A percentile compares a stretch with the other conserved stretches of the same genome.
These are phyloP conservation scores for Hygrophorus pudorinus DNA, from an alignment of 768 basidiomycete genomes.

Conservation along the genomic window DNA sequence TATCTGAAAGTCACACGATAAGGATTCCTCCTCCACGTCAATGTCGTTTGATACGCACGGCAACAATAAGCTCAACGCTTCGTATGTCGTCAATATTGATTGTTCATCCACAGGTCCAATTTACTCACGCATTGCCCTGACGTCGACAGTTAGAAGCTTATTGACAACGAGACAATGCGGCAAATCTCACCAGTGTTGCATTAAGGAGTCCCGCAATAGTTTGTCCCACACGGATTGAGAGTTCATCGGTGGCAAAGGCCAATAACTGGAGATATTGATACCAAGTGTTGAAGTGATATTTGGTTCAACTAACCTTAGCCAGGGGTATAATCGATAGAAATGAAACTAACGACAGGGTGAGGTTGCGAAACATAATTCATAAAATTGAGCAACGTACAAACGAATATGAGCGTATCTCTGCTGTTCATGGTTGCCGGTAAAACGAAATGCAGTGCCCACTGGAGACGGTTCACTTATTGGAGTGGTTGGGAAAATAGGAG, in stretches of 20 bases:
- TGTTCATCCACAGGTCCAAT: conserved; percentile 20
- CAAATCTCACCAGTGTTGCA: conserved; percentile 58
- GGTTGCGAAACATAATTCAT: background rate
- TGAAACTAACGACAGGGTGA: conserved; percentile 36
- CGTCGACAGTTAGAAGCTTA: background rate
- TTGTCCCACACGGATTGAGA: conserved; percentile 74
- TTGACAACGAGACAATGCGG: conserved; percentile 1
- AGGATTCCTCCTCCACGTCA: background rate
- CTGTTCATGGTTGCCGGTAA: conserved; percentile 16
- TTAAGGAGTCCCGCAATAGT: conserved; percentile 79
- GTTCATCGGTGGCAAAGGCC: conserved; percentile 78
- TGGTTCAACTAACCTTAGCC: conserved; percentile 44
- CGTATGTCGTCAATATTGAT: conserved; percentile 10
- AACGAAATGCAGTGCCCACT: conserved; percentile 71
- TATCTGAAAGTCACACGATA: conserved; percentile 23
- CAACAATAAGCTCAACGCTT: conserved; percentile 67
- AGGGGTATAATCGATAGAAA: conserved; percentile 81
- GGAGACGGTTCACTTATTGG: conserved; percentile 4
- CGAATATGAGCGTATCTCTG: conserved; percentile 55
- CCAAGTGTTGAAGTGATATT: conserved; percentile 1
- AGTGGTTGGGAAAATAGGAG: background rate
- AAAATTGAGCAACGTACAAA: conserved; percentile 40
- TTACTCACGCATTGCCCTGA: conserved; percentile 41
- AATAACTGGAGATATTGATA: conserved; percentile 37
- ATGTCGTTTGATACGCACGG: conserved; percentile 41